Conservation (phyloP, 2,329 filamentous ascomycete species). For the Thielaviopsis ethacetica region DNA sequence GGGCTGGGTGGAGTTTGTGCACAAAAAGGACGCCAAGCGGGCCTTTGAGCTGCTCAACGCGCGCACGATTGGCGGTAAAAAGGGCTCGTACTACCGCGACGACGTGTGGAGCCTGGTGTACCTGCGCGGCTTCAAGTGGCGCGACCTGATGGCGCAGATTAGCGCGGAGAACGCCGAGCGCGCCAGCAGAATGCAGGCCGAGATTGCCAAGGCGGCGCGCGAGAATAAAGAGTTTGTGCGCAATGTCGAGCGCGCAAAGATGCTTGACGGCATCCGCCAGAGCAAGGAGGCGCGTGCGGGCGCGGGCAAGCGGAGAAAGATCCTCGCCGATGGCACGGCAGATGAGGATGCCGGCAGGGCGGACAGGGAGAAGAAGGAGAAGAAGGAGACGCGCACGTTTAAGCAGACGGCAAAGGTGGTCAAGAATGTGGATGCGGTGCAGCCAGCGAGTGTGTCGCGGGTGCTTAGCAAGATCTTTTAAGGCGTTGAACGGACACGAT, state of each 20-base stretch:
- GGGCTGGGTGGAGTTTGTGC: slow-evolving; percentile 71
- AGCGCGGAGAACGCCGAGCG: slow-evolving; percentile 67
- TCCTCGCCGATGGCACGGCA: slow-evolving; percentile 19
- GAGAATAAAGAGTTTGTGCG: slow-evolving; percentile 71
- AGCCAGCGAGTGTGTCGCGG: slow-evolving; percentile 39
- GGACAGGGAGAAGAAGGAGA: slow-evolving; percentile 14
- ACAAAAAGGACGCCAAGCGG: slow-evolving; percentile 62
- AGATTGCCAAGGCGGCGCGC: slow-evolving; percentile 57
- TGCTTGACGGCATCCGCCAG: slow-evolving; percentile 49
- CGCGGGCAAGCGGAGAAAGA: slow-evolving; percentile 34
- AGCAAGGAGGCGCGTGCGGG: neutral
- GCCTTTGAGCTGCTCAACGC: slow-evolving; percentile 63
- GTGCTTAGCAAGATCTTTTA: slow-evolving; percentile 51
- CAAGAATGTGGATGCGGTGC: slow-evolving; percentile 27
- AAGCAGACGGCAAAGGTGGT: slow-evolving; percentile 46
- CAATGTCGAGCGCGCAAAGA: slow-evolving; percentile 67
- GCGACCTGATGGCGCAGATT: slow-evolving; percentile 59
- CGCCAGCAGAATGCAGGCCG: slow-evolving; percentile 56
- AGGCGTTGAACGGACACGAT: neutral
- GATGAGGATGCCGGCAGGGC: slow-evolving; percentile 13
- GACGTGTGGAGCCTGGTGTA: slow-evolving; percentile 79
- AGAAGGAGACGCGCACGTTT: slow-evolving; percentile 34
- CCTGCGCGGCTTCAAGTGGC: slow-evolving; percentile 72
- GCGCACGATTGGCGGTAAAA: slow-evolving; percentile 66
- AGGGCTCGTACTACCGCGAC: slow-evolving; percentile 67